Evolutionary conservation across 441 rosid genomes (phyloP).

Genomic region (Mallotus repandus): DNA sequence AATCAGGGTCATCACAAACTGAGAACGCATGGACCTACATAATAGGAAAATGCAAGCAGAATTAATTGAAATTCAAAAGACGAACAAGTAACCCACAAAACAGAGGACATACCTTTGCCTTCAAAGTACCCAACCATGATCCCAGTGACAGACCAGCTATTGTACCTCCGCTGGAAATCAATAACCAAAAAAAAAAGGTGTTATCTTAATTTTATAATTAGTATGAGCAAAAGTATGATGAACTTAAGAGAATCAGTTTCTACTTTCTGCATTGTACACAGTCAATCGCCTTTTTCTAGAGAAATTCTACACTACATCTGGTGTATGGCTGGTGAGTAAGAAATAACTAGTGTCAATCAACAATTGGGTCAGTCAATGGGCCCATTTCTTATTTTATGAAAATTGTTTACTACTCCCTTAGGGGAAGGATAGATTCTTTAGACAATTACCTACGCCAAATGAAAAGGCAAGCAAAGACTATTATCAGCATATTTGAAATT

Average conservation of each 20-base stretch:
- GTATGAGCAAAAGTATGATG: not conserved
- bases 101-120: slow-evolving; percentile 65
- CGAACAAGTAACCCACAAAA: slow-evolving; percentile 8
- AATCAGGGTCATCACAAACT: slow-evolving; percentile 90
- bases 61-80: slow-evolving; percentile 9
- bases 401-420: not conserved
- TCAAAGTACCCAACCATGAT: slow-evolving; percentile 65
- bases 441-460: not conserved
- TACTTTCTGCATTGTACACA: not conserved
- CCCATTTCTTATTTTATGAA: not conserved
- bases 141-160: slow-evolving; percentile 89
- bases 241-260: not conserved
- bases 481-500: not conserved
- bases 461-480: not conserved
- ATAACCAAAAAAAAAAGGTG: slow-evolving; percentile 14
- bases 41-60: slow-evolving; percentile 18
- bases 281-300: not conserved
- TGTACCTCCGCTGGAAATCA: slow-evolving; percentile 74
- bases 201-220: not conserved
- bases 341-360: no score
- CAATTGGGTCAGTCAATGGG: not conserved
- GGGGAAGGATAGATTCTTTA: not conserved
- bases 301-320: not conserved
- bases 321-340: not conserved
- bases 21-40: slow-evolving; percentile 91